These are phyloP conservation scores for Ceratocystis destructans DNA, from an alignment of 2,329 filamentous ascomycete genomes.

Conservation along the genomic window DNA sequence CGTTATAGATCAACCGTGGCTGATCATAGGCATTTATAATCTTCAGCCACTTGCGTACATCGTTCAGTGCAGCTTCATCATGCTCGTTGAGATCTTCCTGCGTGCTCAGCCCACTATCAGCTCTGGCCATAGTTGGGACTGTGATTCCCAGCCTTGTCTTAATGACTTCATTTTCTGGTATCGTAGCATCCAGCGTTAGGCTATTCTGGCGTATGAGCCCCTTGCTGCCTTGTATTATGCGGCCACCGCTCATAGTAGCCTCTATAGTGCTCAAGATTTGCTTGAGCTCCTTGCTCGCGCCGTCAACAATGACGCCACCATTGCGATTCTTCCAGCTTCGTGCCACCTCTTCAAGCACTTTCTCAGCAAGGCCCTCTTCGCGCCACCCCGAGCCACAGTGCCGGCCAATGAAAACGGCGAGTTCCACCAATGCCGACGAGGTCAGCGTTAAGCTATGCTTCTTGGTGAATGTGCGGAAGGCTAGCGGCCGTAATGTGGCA, in stretches of 20 bases:
- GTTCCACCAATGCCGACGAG: conserved; percentile 67
- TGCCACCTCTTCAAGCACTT: conserved; percentile 81
- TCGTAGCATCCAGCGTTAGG: conserved; percentile 41
- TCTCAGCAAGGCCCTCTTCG: conserved; percentile 85
- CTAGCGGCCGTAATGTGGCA: conserved; percentile 72
- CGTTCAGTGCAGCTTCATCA: conserved; percentile 42
- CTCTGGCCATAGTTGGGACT: conserved; percentile 25
- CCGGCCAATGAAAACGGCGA: conserved; percentile 80
- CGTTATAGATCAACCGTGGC: conserved; percentile 63
- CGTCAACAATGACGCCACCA: conserved; percentile 83
- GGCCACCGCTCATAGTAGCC: conserved; percentile 78
- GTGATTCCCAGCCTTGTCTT: conserved; percentile 41
- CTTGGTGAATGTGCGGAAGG: conserved; percentile 92
- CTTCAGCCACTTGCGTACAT: conserved; percentile 72
- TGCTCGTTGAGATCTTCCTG: conserved; percentile 44
- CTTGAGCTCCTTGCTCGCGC: conserved; percentile 59
- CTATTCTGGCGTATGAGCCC: conserved; percentile 51
- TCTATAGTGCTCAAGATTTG: conserved; percentile 74
- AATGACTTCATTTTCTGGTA: conserved; percentile 37
- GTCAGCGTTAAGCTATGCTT: conserved; percentile 91
- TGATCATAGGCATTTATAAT: conserved; percentile 75
- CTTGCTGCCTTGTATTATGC: conserved; percentile 39
- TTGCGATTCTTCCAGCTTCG: conserved; percentile 83
- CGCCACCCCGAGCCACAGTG: conserved; percentile 95
- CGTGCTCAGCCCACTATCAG: conserved; percentile 49